phyloP scores from a whole-genome alignment of 2,329 filamentous ascomycete genomes.

The Plectosphaerella cucumerina region DNA sequence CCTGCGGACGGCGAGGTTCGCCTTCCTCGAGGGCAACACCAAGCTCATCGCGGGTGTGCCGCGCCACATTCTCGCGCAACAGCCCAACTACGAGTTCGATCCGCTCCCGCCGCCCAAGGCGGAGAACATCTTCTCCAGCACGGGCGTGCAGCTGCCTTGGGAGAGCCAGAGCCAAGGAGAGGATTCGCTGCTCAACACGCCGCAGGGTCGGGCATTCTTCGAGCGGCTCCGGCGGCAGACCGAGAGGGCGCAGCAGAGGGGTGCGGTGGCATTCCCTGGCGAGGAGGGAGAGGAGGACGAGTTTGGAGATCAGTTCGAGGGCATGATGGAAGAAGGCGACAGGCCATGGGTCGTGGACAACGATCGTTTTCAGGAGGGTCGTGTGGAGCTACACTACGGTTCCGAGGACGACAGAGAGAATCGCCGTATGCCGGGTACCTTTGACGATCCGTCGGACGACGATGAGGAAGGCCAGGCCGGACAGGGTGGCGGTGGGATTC shows the following conservation, averaged over 20 bases:
- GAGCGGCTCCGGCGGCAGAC: conserved; percentile 6
- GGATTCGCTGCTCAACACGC: conserved; percentile 1
- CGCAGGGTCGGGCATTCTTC: conserved; percentile 4
- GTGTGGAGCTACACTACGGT: background rate
- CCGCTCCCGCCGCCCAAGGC: conserved; percentile 65
- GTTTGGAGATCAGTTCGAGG: background rate
- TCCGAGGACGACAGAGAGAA: background rate
- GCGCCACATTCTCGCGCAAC: conserved; percentile 54
- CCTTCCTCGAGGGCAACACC: conserved; percentile 73
- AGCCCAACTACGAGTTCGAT: conserved; percentile 73
- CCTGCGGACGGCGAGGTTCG: conserved; percentile 64
- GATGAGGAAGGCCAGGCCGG: too few species aligned
- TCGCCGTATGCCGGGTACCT: conserved; percentile 4
- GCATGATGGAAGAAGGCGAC: background rate
- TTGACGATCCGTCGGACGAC: conserved; percentile 9
- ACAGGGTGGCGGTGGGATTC: background rate
- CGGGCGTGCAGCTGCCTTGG: conserved; percentile 40
- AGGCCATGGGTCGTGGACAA: too few species aligned
- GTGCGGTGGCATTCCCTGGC: background rate
- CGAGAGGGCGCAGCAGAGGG: conserved; percentile 1
- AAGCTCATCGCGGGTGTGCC: conserved; percentile 68
- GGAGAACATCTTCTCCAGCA: conserved; percentile 46
- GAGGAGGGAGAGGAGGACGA: background rate
- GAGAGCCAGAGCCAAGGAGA: conserved; percentile 12
- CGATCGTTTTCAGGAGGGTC: background rate